A percentile compares a stretch with the other conserved stretches of the same genome.
phyloP scores from a whole-genome alignment of 148 eudicot species.

The Amaranthus cruentus region DNA sequence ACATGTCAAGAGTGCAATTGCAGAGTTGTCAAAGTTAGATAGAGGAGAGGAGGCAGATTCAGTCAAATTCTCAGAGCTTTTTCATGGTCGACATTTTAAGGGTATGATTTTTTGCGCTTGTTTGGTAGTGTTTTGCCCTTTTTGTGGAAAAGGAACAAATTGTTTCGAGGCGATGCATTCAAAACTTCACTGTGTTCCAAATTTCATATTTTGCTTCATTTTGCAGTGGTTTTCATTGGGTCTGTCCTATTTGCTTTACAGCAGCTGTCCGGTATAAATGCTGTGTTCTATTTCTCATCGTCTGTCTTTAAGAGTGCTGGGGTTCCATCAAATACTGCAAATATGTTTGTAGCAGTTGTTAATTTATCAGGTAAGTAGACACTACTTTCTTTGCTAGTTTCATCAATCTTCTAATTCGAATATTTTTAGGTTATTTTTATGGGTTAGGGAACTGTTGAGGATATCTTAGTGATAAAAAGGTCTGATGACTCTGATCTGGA shows the following conservation, averaged over 20 bases:
- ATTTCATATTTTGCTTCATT: conserved; percentile 27
- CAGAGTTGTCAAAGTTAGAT: conserved; percentile 67
- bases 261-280: conserved; percentile 90
- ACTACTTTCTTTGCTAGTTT: background rate
- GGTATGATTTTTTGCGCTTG: conserved; percentile 29
- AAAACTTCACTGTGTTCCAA: conserved; percentile 16
- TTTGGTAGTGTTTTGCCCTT: background rate
- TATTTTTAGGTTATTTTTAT: background rate
- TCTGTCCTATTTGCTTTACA: conserved; percentile 74
- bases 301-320: conserved; percentile 74
- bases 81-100: conserved; percentile 58
- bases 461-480: background rate
- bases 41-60: conserved; percentile 61
- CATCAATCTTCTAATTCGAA: background rate
- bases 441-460: background rate
- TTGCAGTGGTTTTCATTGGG: conserved; percentile 84
- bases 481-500: background rate
- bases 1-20: conserved; percentile 64
- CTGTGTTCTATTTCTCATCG: conserved; percentile 92
- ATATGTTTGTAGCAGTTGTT: conserved; percentile 60
- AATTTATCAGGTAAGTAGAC: conserved; percentile 54
- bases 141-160: background rate
- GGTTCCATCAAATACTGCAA: conserved; percentile 66
- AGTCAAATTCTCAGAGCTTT: conserved; percentile 53
- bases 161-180: conserved; percentile 2